Base-by-base conservation (phyloP, 176 grass and related monocot species). In the Oryza glumipatula region DNA sequence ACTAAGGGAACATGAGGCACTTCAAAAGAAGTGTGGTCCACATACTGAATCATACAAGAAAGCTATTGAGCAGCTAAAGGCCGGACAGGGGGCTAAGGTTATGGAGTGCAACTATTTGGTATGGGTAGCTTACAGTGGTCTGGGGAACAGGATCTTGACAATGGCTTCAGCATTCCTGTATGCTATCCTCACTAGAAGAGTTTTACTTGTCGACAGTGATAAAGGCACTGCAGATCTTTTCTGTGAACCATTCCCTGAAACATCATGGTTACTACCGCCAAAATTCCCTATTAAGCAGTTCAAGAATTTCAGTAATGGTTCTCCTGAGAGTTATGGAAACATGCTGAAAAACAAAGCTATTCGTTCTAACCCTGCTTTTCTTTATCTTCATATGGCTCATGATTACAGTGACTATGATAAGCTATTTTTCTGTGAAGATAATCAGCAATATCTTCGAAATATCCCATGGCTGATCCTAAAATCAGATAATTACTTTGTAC, bases 211-310 rank as follows among this genome's bases (percentile, higher is more conserved):
- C 32, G 89, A 91, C 21, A 67, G 79, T 51, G 80, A 58, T 32
- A 88, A 76, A 72, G 74, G 80, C 46, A 80, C 67, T 0, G 65
- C 76, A 44, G 86, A 94, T 68, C 89, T 94, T 72, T 89, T 94
- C 78, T 94, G 92, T n/a, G 92, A 94, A 84, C 92, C 92, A 36
- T 94, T 94, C 71, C 92, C 92, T 46, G 82, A 80, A 75, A 89
- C 86, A 12, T 91, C 92, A 58, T 94, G 92, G 92, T 72, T 94
- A 48, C 16, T 94, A 54, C 92, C 86, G 11, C 35, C 64, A 23
- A 86, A 89, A 80, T 94, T 94, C 46, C 89, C 92, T 28, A 45
- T 86, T 35, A 56, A 70, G 23, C 70, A 84, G 13, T 86, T 91
- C 39, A 80, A 46, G 61, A 86, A 77, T 58, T 94, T 91, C 71